Evolutionary conservation across 129 eudicot genomes (phyloP).

Genomic region (Rutidosis leptorrhynchoides): DNA sequence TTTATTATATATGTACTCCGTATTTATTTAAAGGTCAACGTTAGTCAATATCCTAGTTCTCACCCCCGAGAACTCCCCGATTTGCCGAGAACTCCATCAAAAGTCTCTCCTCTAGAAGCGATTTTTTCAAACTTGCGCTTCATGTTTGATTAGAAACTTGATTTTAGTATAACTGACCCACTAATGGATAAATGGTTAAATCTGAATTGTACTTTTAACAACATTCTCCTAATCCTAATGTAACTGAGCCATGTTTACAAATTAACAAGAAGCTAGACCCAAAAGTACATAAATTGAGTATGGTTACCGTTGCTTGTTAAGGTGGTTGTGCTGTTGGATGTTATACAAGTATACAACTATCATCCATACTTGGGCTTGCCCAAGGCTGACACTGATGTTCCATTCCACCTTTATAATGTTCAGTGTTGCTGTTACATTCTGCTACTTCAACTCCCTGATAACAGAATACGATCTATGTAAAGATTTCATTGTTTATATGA

Average conservation of each 20-base stretch:
- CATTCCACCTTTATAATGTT: conserved; percentile 27
- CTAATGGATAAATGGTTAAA: too few species aligned
- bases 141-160: neutral
- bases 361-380: conserved; percentile 47
- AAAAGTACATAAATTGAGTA: conserved; percentile 12
- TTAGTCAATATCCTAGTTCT: too few species aligned
- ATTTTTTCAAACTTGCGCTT: too few species aligned
- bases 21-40: too few species aligned
- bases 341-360: conserved; percentile 62
- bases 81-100: too few species aligned
- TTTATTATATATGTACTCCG: too few species aligned
- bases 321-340: conserved; percentile 58
- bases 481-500: conserved; percentile 10
- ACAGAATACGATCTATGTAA: neutral
- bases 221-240: neutral
- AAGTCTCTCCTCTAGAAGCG: too few species aligned
- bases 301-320: conserved; percentile 44
- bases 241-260: neutral
- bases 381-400: conserved; percentile 29
- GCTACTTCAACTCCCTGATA: conserved; percentile 53
- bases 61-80: too few species aligned
- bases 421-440: conserved; percentile 35
- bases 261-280: neutral
- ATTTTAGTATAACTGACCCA: neutral
- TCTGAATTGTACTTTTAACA: neutral